Evolutionary conservation across 2,329 filamentous ascomycete genomes (phyloP), one percentile per base, ranked within the genome.

Genomic region (Paecilomyces formosus): DNA sequence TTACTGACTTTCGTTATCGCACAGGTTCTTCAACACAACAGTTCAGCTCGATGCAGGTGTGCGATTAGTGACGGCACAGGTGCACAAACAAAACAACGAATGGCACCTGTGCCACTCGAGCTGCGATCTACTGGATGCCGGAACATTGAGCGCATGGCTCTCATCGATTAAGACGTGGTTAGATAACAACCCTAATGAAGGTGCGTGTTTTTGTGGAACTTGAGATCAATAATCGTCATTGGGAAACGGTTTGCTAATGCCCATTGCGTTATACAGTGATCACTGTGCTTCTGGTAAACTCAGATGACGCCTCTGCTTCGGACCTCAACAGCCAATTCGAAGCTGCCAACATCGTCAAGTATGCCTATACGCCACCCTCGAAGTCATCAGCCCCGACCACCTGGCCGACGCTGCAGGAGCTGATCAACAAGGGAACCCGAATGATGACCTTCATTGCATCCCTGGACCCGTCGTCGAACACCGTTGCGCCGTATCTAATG

Each of bases 251-350:
- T 64, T 39, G 63, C 57, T 8, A 18, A 15, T 5, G 24, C 28
- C 28, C 21, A 31, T 35, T 28, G 33, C 24, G 52, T 12, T 54
- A 4, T 54, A 24, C 56, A 59, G 88, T 92, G 18, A 85, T 92
- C 22, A 92, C 89, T 3, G 70, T 92, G 13, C 73, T 92, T 24
- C 77, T 91, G 50, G 88, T 90, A 65, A 91, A 91, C 76, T 83
- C 84, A 3, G 86, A 88, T 71, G 74, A 80, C 54, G 81, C 82
- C 22, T 71, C 78, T 0, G 81, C 83, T 6, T 70, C 80, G 0
- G 78, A 82, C 4, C 82, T 90, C 50, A 82, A 79, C 56, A 63
- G 73, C 2, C 76, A 79, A 52, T 88, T 85, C 58, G 74, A 83
- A 57, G 67, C 76, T 6, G 81, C 87, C 1, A 83, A 85, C 53